Evolutionary conservation across 2,329 filamentous ascomycete genomes (phyloP), one percentile per base, ranked within the genome.

Genomic region (Colletotrichum sp.): DNA sequence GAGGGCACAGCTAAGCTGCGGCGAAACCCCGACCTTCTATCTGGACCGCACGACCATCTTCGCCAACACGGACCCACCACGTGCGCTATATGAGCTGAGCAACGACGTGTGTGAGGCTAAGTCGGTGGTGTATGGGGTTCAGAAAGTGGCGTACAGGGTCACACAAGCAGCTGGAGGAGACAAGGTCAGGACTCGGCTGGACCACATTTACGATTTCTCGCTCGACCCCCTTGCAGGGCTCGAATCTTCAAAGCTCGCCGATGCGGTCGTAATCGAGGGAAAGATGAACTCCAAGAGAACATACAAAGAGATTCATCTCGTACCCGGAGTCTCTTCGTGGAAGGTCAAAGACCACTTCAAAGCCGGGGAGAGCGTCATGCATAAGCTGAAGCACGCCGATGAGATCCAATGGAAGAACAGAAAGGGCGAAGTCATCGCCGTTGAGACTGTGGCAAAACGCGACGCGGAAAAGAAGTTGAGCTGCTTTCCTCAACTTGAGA

Each of bases 151-250:
- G 11, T 82, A 81, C 55, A 76, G 78, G 4, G 70, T 81, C 8
- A 67, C 71, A 1, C 71, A 77, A 9, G 39, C 73, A 3, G 48
- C 76, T 3, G 61, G 77, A 11, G 76, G 77, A 8, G 75, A 78
- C 4, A 77, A 65, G 5, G 32, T 81, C 6, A 78, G 76, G 16
- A 78, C 77, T 6, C 77, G 79, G 3, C 75, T 78, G 6, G 79
- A 82, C 16, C 82, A 83, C 65, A 82, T 82, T 13, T 83, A 83
- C 55, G 80, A 82, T 60, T 78, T 83, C 55, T 73, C 78, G 6
- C 71, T 74, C 1, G 80, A 78, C 32, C 64, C 70, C 0, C n/a
- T 60, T 1, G 36, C 30, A 25, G 57, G 55, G 8, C 5, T 72
- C 6, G 68, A 72, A 8, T 66, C 25, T 8, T 44, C 25, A 32